Percentiles rank a stretch among this genome's conserved stretches.
Conservation (phyloP, 2,329 filamentous ascomycete species). For the Stachybotrys echinatus region DNA sequence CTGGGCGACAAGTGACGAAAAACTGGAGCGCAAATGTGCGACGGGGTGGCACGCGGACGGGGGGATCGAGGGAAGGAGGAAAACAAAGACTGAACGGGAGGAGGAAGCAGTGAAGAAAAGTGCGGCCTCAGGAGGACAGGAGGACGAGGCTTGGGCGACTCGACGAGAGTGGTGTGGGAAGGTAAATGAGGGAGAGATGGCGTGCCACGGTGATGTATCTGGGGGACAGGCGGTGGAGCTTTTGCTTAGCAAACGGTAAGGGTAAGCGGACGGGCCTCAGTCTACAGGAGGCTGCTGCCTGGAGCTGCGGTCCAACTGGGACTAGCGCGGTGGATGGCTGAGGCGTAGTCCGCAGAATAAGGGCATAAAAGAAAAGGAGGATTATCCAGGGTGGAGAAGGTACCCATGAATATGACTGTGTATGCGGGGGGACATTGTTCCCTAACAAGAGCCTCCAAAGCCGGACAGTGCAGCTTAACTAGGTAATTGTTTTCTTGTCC, state of each 20-base stretch:
- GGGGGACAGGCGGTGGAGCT: not conserved
- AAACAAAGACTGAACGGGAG: not conserved
- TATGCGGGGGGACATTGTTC: conserved; percentile 4
- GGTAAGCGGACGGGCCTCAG: conserved; percentile 12
- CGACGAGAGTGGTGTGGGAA: not conserved
- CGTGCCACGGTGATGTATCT: conserved; percentile 2
- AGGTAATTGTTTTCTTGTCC: too few species aligned
- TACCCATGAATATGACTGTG: conserved; percentile 7
- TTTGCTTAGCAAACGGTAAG: conserved; percentile 19
- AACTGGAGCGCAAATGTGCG: not conserved
- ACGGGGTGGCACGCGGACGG: not conserved
- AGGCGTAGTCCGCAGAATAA: conserved; percentile 16
- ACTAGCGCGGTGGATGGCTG: conserved; percentile 14
- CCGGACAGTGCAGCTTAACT: not conserved
- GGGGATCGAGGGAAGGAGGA: not conserved
- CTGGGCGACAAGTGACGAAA: not conserved
- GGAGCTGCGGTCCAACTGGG: conserved; percentile 13
- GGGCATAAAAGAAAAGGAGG: conserved; percentile 12
- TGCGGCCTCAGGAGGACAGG: conserved; percentile 1
- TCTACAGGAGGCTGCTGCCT: conserved; percentile 27
- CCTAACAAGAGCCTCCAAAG: conserved; percentile 11
- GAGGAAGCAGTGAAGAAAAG: not conserved
- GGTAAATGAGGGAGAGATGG: not conserved
- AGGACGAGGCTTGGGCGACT: not conserved
- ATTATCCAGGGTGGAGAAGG: conserved; percentile 11